Conservation (phyloP, 371 early-diverging fungal species). For the Actinomucor elegans region DNA sequence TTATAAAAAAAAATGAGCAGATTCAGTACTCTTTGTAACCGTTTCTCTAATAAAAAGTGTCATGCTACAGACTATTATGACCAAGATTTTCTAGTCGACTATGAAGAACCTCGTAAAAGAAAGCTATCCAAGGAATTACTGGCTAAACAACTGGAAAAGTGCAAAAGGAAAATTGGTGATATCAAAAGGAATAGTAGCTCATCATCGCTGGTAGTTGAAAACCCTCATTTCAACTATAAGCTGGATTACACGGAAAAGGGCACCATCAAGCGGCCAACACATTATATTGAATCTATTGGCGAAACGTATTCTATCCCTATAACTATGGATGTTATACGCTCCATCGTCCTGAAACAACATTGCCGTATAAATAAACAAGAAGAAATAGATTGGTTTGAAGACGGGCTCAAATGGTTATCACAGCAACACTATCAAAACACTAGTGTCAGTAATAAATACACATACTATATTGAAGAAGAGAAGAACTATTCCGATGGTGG, state of each 20-base stretch:
- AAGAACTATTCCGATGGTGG: not conserved
- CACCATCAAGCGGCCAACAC: conserved; percentile 8
- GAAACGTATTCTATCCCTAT: conserved; percentile 4
- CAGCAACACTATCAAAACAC: conserved; percentile 18
- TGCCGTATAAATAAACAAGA: conserved; percentile 16
- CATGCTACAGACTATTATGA: not conserved
- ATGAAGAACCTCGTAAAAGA: conserved; percentile 5
- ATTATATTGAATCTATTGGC: conserved; percentile 1
- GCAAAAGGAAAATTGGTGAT: conserved; percentile 1
- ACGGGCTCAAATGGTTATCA: conserved; percentile 23
- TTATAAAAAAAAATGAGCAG: not conserved
- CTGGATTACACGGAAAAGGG: conserved; percentile 16
- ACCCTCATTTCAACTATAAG: conserved; percentile 4
- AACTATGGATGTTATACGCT: conserved; percentile 16
- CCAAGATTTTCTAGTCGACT: conserved; percentile 12
- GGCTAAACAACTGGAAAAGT: conserved; percentile 3
- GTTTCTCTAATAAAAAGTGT: not conserved
- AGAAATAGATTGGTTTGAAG: conserved; percentile 21
- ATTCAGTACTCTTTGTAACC: not conserved
- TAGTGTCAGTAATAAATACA: not conserved
- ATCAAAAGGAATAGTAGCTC: not conserved
- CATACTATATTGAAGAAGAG: conserved; percentile 16
- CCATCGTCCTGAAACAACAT: conserved; percentile 18
- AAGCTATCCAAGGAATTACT: conserved; percentile 5
- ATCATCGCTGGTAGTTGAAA: not conserved